A percentile compares a stretch with the other conserved stretches of the same genome.
Evolutionary conservation across 2,329 filamentous ascomycete species (phyloP).

Genomic region (Calonectria ilicicola): DNA sequence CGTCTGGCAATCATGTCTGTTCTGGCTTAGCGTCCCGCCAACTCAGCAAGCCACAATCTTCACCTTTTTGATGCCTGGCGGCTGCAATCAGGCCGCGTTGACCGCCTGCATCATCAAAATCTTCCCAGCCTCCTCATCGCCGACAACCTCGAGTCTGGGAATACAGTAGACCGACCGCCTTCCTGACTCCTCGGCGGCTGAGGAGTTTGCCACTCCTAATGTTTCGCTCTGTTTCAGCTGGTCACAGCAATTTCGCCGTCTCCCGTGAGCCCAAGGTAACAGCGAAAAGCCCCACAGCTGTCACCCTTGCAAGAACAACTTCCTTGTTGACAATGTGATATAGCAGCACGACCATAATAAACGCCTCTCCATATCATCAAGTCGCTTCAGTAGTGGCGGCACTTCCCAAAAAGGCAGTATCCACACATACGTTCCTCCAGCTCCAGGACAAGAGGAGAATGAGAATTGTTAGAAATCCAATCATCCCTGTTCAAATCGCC

Average conservation of each 20-base stretch:
- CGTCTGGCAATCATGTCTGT: not conserved
- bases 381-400: not conserved
- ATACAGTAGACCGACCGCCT: not conserved
- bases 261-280: not conserved
- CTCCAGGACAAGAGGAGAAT: not conserved
- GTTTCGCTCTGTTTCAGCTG: not conserved
- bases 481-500: not conserved
- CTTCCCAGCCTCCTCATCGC: not conserved
- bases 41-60: conserved; percentile 3
- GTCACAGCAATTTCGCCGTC: not conserved
- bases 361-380: not conserved
- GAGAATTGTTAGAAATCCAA: not conserved
- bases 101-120: conserved; percentile 5
- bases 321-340: not conserved
- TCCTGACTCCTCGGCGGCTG: not conserved
- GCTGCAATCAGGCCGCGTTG: not conserved
- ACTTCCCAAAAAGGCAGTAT: not conserved
- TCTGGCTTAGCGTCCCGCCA: not conserved
- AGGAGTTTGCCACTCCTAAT: not conserved
- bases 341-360: not conserved
- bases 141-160: not conserved
- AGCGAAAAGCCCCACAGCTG: not conserved
- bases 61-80: not conserved
- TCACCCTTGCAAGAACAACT: not conserved
- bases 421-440: not conserved